Percentiles rank a stretch among this genome's conserved stretches.
These are phyloP conservation scores for Hanseniaspora mollemarum DNA, from an alignment of 805 yeast genomes.

Conservation along the genomic window DNA sequence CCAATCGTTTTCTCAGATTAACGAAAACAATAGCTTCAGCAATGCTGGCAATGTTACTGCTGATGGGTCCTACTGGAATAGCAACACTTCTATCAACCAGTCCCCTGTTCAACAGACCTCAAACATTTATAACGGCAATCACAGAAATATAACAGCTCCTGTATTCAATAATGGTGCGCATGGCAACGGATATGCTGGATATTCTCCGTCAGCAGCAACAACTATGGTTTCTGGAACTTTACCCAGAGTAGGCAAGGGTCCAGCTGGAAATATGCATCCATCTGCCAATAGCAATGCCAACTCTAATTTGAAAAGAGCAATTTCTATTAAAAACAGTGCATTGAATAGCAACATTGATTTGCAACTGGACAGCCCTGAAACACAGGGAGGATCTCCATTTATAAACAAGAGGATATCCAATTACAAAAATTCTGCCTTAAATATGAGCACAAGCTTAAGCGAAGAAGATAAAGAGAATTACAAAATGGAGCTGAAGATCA, in stretches of 20 bases:
- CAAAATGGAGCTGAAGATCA: conserved; percentile 43
- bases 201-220: conserved; percentile 1
- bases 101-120: conserved; percentile 3
- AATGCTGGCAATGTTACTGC: neutral
- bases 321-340: conserved; percentile 6
- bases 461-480: conserved; percentile 32
- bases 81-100: neutral
- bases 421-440: neutral
- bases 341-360: neutral
- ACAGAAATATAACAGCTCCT: conserved; percentile 15
- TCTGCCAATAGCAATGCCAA: neutral
- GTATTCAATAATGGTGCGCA: conserved; percentile 1
- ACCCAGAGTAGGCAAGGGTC: conserved; percentile 7
- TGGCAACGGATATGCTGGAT: conserved; percentile 4
- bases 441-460: conserved; percentile 8
- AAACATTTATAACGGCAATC: neutral
- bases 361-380: neutral
- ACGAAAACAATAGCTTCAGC: neutral
- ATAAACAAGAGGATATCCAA: neutral
- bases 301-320: conserved; percentile 7
- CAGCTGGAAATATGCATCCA: neutral
- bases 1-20: conserved; percentile 5
- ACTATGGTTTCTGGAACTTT: neutral
- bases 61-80: conserved; percentile 6
- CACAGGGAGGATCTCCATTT: neutral